Evolutionary conservation across 2,329 filamentous ascomycete species (phyloP).

Genomic region (Microsporum audouinii): DNA sequence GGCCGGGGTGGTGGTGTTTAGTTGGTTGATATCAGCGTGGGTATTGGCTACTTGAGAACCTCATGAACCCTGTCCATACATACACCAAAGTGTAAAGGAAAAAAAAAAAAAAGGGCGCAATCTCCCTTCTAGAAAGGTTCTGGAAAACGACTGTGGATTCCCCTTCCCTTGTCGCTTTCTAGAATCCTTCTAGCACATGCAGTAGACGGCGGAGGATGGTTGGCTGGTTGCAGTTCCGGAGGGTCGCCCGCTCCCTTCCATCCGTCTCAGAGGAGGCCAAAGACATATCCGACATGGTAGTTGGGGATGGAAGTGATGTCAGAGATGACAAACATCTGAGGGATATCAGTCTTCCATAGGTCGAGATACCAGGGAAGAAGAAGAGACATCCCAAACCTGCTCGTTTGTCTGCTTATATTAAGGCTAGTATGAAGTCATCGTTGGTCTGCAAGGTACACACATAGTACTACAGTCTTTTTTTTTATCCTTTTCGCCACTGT

Average conservation of each 20-base stretch:
- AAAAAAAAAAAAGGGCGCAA: background rate
- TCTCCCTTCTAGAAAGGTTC: constrained; percentile 3
- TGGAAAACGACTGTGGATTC: background rate
- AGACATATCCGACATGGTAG: background rate
- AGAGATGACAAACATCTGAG: too few relatives aligned
- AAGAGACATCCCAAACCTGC: too few relatives aligned
- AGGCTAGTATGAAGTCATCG: too few relatives aligned
- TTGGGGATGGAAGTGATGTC: too few relatives aligned
- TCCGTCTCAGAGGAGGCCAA: background rate
- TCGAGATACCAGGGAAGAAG: too few relatives aligned
- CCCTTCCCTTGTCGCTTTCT: background rate
- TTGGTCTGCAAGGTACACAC: too few relatives aligned
- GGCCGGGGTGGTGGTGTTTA: background rate
- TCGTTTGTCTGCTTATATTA: too few relatives aligned
- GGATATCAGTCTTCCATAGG: too few relatives aligned
- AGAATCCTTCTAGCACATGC: constrained; percentile 4
- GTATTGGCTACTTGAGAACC: background rate
- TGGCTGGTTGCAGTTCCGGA: background rate
- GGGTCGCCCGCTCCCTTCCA: background rate
- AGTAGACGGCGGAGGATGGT: background rate
- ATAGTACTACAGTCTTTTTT: too few relatives aligned
- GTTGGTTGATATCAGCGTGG: too few relatives aligned
- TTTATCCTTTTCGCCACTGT: background rate
- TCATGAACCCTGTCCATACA: background rate
- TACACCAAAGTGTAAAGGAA: background rate